phyloP scores from a whole-genome alignment of 2,329 filamentous ascomycete genomes.

The Helotiales sp. region DNA sequence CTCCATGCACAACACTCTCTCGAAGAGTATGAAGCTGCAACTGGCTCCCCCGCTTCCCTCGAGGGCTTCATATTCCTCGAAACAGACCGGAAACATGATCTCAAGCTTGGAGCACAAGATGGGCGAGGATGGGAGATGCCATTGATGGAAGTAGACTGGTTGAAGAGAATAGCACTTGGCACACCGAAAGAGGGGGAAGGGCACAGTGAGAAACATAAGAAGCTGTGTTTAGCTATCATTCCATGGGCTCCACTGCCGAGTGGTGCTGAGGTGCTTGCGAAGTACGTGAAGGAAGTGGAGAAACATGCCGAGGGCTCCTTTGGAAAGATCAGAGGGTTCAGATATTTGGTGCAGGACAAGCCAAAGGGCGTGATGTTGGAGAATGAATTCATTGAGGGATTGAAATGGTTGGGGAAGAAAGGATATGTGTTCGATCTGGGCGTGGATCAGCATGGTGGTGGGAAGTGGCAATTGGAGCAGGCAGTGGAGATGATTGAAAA shows the following conservation, averaged over 20 bases:
- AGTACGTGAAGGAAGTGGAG: slow-evolving; percentile 64
- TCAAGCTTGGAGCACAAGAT: slow-evolving; percentile 46
- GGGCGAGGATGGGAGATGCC: slow-evolving; percentile 64
- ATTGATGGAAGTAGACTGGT: slow-evolving; percentile 69
- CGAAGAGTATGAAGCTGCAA: slow-evolving; percentile 32
- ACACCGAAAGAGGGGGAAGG: slow-evolving; percentile 57
- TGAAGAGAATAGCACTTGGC: slow-evolving; percentile 66
- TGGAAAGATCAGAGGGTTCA: slow-evolving; percentile 72
- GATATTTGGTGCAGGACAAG: slow-evolving; percentile 82
- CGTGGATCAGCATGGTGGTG: slow-evolving; percentile 77
- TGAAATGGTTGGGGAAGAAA: slow-evolving; percentile 63
- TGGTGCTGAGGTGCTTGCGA: slow-evolving; percentile 56
- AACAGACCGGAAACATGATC: slow-evolving; percentile 69
- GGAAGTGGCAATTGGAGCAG: slow-evolving; percentile 72
- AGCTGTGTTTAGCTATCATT: slow-evolving; percentile 67
- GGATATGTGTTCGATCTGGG: slow-evolving; percentile 79
- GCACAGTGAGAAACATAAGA: slow-evolving; percentile 50
- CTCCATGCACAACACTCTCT: slow-evolving; percentile 41
- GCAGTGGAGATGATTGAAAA: slow-evolving; percentile 67
- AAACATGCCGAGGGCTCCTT: slow-evolving; percentile 61
- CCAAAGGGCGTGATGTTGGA: slow-evolving; percentile 63
- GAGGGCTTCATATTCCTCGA: slow-evolving; percentile 81
- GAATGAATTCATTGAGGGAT: slow-evolving; percentile 61
- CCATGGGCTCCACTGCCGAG: slow-evolving; percentile 84
- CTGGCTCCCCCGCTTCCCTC: slow-evolving; percentile 41